Conservation (phyloP, 805 yeast species). For the Yarrowia keelungensis region DNA sequence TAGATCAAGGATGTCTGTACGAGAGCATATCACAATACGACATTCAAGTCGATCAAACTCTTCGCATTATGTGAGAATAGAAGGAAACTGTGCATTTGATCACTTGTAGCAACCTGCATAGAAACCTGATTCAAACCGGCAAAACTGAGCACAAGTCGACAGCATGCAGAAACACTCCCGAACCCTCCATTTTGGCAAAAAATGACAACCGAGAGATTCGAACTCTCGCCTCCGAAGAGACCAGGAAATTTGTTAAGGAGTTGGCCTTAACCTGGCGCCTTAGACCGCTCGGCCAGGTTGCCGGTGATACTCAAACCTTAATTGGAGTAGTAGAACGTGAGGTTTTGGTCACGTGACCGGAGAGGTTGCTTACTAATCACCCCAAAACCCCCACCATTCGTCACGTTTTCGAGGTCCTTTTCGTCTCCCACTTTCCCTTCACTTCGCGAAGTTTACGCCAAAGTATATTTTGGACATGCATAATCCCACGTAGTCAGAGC, state of each 20-base stretch:
- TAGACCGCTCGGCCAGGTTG: conserved; percentile 17
- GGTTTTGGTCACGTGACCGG: neutral
- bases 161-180: too few relatives aligned
- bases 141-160: too few relatives aligned
- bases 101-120: too few relatives aligned
- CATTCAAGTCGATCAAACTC: too few relatives aligned
- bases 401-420: too few relatives aligned
- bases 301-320: neutral
- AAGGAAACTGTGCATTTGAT: too few relatives aligned
- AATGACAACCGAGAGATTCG: conserved; percentile 38
- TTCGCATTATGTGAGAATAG: too few relatives aligned
- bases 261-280: conserved; percentile 39
- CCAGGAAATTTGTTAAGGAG: conserved; percentile 32
- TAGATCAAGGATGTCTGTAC: too few relatives aligned
- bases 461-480: conserved; percentile 1
- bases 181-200: neutral
- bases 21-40: too few relatives aligned
- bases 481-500: conserved; percentile 4
- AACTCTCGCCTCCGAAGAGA: conserved; percentile 38
- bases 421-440: too few relatives aligned
- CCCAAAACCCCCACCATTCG: too few relatives aligned
- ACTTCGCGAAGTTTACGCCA: neutral
- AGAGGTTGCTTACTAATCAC: neutral
- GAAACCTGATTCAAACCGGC: too few relatives aligned
- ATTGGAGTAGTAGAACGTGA: neutral